Base-by-base conservation (phyloP, 2,329 filamentous ascomycete species). In the Chrysoporthe puriensis region DNA sequence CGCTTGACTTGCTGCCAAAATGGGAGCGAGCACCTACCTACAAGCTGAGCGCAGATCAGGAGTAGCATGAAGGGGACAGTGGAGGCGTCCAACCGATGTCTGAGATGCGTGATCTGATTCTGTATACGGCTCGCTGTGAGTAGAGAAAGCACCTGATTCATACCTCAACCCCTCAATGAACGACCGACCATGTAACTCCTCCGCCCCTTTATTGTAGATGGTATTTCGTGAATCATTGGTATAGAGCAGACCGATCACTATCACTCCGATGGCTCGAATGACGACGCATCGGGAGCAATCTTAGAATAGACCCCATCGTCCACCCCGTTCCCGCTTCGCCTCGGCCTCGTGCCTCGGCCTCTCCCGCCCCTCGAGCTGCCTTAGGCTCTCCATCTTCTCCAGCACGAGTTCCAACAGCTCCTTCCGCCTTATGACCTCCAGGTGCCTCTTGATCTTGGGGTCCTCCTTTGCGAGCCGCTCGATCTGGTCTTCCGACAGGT, bases 391-490 rank as follows among this genome's bases (percentile, higher is more conserved):
- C 88, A 99, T 98, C 85, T 99, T 98, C 77, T 93, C 91, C 42
- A 99, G 84, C 5, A 97, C 96, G 66, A 97, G 83, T 81, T 99
- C 95, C 4, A 99, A 85, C 68, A 97, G 84, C 75, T 97, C 94
- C 80, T 99, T 99, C 72, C 94, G 86, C 70, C 90, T 87, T 72
- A 98, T 97, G 34, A 98, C 90, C 73, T 99, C 96, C 56, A 99
- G 84, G 77, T 99, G 96, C 60, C 90, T 86, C 70, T 90, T 87
- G 70, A 99, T 91, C 79, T 95, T 96, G 21, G 93, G 91, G 75
- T 99, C 96, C 79, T 99, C 96, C 64, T 92, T 89, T 3, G 96
- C 96, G 73, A 99, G 97, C 36, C 88, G 87, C 76, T 99, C 95
- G 5, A 98, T 87, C 74, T 98, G 90, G 6, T 89, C 88, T 66